Conservation (phyloP, 345 rosid species). For the Gossypium longicalyx region DNA sequence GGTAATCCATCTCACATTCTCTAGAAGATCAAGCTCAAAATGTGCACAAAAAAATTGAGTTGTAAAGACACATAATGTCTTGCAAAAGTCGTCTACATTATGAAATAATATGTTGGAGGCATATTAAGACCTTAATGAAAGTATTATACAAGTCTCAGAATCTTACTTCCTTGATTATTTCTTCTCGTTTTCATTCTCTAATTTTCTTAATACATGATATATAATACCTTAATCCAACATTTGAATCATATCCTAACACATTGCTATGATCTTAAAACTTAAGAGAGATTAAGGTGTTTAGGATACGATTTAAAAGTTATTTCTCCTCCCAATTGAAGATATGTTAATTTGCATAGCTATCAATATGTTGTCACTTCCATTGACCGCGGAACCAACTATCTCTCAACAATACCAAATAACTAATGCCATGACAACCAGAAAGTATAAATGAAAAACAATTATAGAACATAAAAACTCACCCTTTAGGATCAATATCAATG, state of each 20-base stretch:
- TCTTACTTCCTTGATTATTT: background rate
- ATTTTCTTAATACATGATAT: background rate
- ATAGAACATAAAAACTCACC: constrained; percentile 24
- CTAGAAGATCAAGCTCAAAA: no score
- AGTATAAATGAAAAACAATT: background rate
- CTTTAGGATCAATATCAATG: constrained; percentile 36
- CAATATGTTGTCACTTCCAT: no score
- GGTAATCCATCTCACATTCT: no score
- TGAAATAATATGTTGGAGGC: no score
- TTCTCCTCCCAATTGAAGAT: background rate
- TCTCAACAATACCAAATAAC: background rate
- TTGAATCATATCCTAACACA: background rate
- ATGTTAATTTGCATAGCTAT: background rate
- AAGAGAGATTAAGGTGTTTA: background rate
- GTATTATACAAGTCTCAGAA: background rate
- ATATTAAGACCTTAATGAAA: background rate
- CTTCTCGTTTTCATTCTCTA: background rate
- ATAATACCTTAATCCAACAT: background rate
- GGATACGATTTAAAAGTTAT: background rate
- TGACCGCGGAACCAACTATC: background rate
- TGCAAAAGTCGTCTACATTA: no score
- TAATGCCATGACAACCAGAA: background rate
- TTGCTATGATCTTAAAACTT: background rate
- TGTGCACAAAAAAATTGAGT: no score
- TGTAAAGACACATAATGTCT: no score